phyloP scores from a whole-genome alignment of 2,329 filamentous ascomycete genomes.

The Aspergillus brasiliensis region DNA sequence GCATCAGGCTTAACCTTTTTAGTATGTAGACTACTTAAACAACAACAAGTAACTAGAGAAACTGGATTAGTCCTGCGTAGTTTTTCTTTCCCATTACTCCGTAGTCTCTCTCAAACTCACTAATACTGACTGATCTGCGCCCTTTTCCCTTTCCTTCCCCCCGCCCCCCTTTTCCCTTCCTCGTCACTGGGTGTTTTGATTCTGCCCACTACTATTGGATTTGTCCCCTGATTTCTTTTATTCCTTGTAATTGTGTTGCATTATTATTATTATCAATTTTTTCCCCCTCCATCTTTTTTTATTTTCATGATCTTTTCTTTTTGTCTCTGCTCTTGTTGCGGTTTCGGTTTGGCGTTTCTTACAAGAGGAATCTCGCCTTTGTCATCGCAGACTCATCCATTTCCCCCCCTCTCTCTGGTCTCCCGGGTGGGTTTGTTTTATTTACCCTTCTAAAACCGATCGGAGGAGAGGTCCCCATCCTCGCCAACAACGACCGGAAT shows the following conservation, averaged over 20 bases:
- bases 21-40: neutral
- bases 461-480: neutral
- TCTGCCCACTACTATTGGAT: conserved; percentile 10
- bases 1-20: neutral
- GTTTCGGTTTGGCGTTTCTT: neutral
- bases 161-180: neutral
- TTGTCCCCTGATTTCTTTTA: conserved; percentile 6
- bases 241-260: neutral
- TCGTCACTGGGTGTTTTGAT: conserved; percentile 10
- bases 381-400: conserved; percentile 4
- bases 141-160: conserved; percentile 1
- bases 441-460: conserved; percentile 1
- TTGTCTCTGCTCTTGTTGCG: neutral
- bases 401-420: neutral
- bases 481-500: neutral
- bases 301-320: conserved; percentile 1
- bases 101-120: neutral
- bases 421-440: conserved; percentile 4
- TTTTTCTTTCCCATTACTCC: neutral
- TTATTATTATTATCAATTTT: neutral
- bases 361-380: neutral
- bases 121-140: neutral
- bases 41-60: neutral
- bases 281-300: neutral
- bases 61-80: neutral